A percentile compares a stretch with the other conserved stretches of the same genome.
Evolutionary conservation across 1,139 yeast genomes (phyloP).

Genomic region (Zygosaccharomyces sapae): DNA sequence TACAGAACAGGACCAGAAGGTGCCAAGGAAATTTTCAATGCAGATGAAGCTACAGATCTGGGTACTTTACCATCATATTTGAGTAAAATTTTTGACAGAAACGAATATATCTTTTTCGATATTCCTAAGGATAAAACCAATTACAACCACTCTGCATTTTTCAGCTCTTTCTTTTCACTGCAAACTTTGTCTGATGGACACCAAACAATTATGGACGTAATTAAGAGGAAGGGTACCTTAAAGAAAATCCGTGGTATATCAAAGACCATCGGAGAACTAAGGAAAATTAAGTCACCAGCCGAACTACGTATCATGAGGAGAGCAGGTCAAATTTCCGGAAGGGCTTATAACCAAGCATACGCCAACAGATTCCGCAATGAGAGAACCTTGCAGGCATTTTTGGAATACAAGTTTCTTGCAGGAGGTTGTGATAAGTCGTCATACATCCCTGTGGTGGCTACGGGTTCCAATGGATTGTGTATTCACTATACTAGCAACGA

Average conservation of each 20-base stretch:
- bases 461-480: slow-evolving; percentile 80
- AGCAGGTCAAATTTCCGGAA: slow-evolving; percentile 77
- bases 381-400: slow-evolving; percentile 69
- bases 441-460: slow-evolving; percentile 93
- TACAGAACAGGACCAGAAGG: slow-evolving; percentile 82
- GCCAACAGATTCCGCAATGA: slow-evolving; percentile 65
- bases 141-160: slow-evolving; percentile 21
- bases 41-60: slow-evolving; percentile 64
- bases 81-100: slow-evolving; percentile 44
- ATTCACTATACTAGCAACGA: slow-evolving; percentile 91
- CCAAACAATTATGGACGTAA: slow-evolving; percentile 29
- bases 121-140: slow-evolving; percentile 25
- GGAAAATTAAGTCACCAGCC: slow-evolving; percentile 68
- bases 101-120: slow-evolving; percentile 51
- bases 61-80: slow-evolving; percentile 44
- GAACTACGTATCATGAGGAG: slow-evolving; percentile 76
- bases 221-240: slow-evolving; percentile 27
- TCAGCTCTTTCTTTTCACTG: slow-evolving; percentile 25
- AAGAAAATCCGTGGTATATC: slow-evolving; percentile 46
- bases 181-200: slow-evolving; percentile 23
- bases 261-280: slow-evolving; percentile 49
- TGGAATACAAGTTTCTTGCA: slow-evolving; percentile 75
- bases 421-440: slow-evolving; percentile 91
- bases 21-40: slow-evolving; percentile 77
- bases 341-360: slow-evolving; percentile 80